phyloP scores from a whole-genome alignment of 768 basidiomycete genomes.

The Tulasnella sp. region DNA sequence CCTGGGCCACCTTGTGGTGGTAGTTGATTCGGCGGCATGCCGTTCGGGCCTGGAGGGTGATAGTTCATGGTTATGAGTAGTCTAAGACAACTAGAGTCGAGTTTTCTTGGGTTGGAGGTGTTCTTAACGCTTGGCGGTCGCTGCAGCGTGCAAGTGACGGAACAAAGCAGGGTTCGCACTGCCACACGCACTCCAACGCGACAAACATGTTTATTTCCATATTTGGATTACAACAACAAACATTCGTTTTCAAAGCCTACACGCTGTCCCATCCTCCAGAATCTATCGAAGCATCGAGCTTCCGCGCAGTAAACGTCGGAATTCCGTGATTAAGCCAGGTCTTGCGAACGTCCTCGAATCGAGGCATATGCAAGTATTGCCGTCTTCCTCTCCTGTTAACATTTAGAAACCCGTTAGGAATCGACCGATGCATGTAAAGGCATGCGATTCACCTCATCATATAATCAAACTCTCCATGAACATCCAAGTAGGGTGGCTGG shows the following conservation, averaged over 20 bases:
- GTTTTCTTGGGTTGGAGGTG: neutral
- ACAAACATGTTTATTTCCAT: neutral
- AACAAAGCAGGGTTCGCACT: neutral
- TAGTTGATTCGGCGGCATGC: neutral
- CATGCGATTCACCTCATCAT: slow-evolving; percentile 66
- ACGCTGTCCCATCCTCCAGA: slow-evolving; percentile 92
- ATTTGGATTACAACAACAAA: neutral
- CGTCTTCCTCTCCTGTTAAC: slow-evolving; percentile 73
- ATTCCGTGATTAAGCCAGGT: slow-evolving; percentile 88
- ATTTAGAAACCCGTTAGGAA: neutral
- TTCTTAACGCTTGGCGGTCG: neutral
- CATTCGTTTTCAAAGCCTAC: slow-evolving; percentile 36
- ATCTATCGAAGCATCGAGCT: slow-evolving; percentile 80
- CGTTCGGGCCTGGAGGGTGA: neutral
- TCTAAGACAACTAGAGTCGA: neutral
- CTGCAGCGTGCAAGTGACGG: neutral
- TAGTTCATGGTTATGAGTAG: neutral
- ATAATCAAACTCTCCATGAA: slow-evolving; percentile 88
- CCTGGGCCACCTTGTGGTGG: neutral
- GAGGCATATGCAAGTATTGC: slow-evolving; percentile 76
- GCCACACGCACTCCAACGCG: neutral
- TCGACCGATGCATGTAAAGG: neutral
- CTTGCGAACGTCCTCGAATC: slow-evolving; percentile 90
- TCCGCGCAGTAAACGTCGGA: slow-evolving; percentile 83
- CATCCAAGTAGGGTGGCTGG: slow-evolving; percentile 86